Base-by-base conservation (phyloP, 495 filamentous ascomycete species). In the Parathielavia hyrcaniae region DNA sequence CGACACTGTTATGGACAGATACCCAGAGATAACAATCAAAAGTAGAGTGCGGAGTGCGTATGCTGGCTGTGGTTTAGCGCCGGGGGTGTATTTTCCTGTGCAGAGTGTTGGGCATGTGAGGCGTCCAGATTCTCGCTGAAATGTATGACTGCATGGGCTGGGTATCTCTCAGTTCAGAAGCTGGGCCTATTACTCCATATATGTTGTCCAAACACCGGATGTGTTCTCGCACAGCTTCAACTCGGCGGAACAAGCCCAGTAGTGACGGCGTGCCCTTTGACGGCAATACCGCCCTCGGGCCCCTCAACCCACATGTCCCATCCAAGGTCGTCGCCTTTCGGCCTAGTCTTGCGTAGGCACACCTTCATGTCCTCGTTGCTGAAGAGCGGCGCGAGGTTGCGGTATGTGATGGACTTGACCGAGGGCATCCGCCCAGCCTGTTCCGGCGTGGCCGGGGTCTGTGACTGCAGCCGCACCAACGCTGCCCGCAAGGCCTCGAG, bases 361-460 rank as follows among this genome's bases (percentile, higher is more conserved):
- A 90, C 69, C 11, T 60, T 74, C 68, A 88, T 66, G 43, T 79
- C 67, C 67, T 95, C 86, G 22, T 81, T 80, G 3, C 81, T 86
- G 72, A 86, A 92, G 16, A 97, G 71, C 44, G 92, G 89, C 17
- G 86, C 81, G n/a, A 95, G 60, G 66, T 96, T 95, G 32, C 79
- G 81, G 66, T 97, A 97, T 41, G 88, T 79, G 43, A 97, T 78
- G 0, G 66, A 68, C 56, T 65, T 70, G 23, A 87, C 70, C 17
- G 49, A 41, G 13, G 50, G 45, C 66, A 53, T 40, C 64, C 51
- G 32, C 57, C 51, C 23, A 57, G 45, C 51, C 61, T 61, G 46
- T 47, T 34, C 57, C 35, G 43, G 40, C 11, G 30, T 8, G 26
- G 1, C 19, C 1, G 22, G 16, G 20, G 22, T 0, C 50, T 6